Base-by-base conservation (phyloP, 371 early-diverging fungal genomes). In the Funneliformis caledonium region DNA sequence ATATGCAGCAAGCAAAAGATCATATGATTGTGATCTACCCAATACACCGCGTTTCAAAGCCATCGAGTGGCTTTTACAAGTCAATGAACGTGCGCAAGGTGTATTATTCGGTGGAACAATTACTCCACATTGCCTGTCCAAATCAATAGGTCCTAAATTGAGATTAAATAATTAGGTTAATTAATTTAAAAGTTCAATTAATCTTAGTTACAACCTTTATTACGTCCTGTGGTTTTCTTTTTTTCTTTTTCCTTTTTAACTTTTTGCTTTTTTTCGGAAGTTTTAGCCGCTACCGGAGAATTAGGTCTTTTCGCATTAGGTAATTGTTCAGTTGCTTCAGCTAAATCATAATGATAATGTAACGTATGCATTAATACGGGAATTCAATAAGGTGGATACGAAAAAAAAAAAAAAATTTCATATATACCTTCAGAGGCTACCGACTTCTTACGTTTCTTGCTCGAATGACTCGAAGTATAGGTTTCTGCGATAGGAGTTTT, bases 61-160 rank as follows among this genome's bases (percentile, higher is more conserved):
- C 92, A 95, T 93, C 11, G 96, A 91, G 82, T 95, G 96, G 10
- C 92, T 93, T 84, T 95, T 95, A 85, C 96, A 95, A 31, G 96
- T 95, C 19, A 95, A 85, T 52, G 94, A 93, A 65, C 96, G 90
- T 65, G 93, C 87, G 81, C 96, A 95, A 0, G 91, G 91, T 60
- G 85, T 82, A 59, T 86, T 88, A 37, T 88, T 89, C 0, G 92
- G 90, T 59, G 86, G 85, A 50, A 83, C 80, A 8, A 93, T 78
- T 4, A 95, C 94, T 69, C 95, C 96, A 82, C 96, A 95, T 81
- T 95, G 95, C 79, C 88, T 91, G 83, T 95, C 94, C 80, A 95
- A 83, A 82, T 95, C 95, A 83, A 95, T 81, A 2, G 92, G 93
- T 0, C 88, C 91, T 88, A 80, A 50, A 42, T 31, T 47, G 5